Conservation (phyloP, 805 yeast species). For the Spathaspora hagerdaliae region DNA sequence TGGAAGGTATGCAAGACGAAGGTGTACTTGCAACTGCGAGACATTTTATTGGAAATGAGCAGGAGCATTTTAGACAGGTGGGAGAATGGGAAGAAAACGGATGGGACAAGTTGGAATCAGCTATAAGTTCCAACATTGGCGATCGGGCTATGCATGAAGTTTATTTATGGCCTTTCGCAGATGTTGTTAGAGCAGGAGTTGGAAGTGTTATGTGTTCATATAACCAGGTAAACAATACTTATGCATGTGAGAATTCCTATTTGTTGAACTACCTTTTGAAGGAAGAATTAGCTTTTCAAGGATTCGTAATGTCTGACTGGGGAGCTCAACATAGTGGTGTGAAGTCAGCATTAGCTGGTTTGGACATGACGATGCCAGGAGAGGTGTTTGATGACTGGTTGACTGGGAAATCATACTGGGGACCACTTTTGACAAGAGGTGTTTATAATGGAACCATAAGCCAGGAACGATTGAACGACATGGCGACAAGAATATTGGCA, state of each 20-base stretch:
- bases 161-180: conserved; percentile 66
- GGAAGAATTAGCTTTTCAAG: conserved; percentile 63
- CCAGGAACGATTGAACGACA: conserved; percentile 52
- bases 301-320: conserved; percentile 66
- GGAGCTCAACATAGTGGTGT: conserved; percentile 62
- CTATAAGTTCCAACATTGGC: conserved; percentile 53
- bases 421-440: conserved; percentile 51
- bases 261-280: conserved; percentile 52
- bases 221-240: conserved; percentile 52
- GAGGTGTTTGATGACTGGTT: conserved; percentile 51
- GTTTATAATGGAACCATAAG: conserved; percentile 54
- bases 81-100: conserved; percentile 47
- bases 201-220: conserved; percentile 63
- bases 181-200: conserved; percentile 55
- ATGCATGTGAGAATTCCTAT: conserved; percentile 58
- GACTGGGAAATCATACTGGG: conserved; percentile 53
- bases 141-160: conserved; percentile 61
- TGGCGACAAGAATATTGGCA: conserved; percentile 58
- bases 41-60: conserved; percentile 59
- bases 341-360: conserved; percentile 51
- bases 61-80: conserved; percentile 54
- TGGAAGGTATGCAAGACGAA: conserved; percentile 54
- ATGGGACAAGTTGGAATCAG: conserved; percentile 37
- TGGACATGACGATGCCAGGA: conserved; percentile 68
- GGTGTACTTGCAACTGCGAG: conserved; percentile 56